Evolutionary conservation across 2,329 filamentous ascomycete species (phyloP).

Genomic region (Pezicula radicicola): DNA sequence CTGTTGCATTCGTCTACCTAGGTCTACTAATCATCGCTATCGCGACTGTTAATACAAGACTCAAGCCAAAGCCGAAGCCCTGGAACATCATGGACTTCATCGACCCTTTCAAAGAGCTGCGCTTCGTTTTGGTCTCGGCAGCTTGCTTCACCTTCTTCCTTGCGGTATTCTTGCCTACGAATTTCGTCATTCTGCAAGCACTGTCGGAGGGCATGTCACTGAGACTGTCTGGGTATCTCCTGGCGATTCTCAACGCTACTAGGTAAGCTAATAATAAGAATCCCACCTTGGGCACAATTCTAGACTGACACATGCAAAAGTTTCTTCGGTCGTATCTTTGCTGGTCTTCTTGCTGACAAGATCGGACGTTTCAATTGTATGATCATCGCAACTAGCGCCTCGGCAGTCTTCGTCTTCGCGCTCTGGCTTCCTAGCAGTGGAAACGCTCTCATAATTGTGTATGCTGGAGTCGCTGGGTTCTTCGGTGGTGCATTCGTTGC

Average conservation of each 20-base stretch:
- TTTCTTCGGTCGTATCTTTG: constrained; percentile 50
- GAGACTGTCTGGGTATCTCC: constrained; percentile 43
- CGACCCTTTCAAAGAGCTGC: constrained; percentile 21
- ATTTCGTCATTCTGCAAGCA: constrained; percentile 39
- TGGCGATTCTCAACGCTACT: constrained; percentile 47
- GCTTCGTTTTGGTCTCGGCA: constrained; percentile 31
- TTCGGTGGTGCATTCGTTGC: constrained; percentile 61
- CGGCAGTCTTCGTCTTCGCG: constrained; percentile 42
- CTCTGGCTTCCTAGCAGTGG: constrained; percentile 47
- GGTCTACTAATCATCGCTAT: constrained; percentile 29
- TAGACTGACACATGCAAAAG: constrained; percentile 14
- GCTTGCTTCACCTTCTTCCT: constrained; percentile 39
- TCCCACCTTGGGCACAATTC: too few species aligned
- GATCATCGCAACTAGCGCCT: constrained; percentile 16
- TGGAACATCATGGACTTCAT: constrained; percentile 29
- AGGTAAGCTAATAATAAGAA: not conserved
- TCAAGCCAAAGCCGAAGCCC: not conserved
- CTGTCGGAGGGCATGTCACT: constrained; percentile 39
- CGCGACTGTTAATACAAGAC: constrained; percentile 26
- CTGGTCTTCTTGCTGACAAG: constrained; percentile 47
- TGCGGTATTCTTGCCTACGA: constrained; percentile 31
- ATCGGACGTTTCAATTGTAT: constrained; percentile 47
- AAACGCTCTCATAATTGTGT: constrained; percentile 56
- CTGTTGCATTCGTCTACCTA: constrained; percentile 47
- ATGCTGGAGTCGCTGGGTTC: constrained; percentile 63